Evolutionary conservation across 805 yeast species (phyloP).

Genomic region (Candida cerambycidarum): DNA sequence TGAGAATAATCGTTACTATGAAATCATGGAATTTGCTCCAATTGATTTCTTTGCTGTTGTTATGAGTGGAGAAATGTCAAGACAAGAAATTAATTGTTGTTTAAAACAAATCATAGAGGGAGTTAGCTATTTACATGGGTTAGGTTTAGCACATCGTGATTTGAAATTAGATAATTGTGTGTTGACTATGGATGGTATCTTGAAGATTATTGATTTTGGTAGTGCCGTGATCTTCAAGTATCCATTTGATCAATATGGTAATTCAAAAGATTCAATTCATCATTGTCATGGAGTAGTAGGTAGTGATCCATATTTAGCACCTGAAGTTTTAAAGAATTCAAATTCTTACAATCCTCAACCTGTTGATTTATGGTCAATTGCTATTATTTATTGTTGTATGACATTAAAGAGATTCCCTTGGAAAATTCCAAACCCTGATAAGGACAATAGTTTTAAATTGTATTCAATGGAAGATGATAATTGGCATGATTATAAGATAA

Average conservation of each 20-base stretch:
- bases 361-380: constrained; percentile 91
- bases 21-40: constrained; percentile 94
- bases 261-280: constrained; percentile 59
- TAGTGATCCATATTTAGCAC: constrained; percentile 86
- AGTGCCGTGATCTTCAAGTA: constrained; percentile 89
- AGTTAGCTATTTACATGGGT: constrained; percentile 72
- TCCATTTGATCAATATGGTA: constrained; percentile 60
- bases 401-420: constrained; percentile 88
- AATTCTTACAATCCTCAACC: constrained; percentile 80
- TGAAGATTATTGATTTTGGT: constrained; percentile 90
- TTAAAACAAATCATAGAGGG: constrained; percentile 85
- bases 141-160: constrained; percentile 91
- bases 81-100: constrained; percentile 81
- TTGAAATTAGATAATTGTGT: constrained; percentile 92
- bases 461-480: constrained; percentile 80
- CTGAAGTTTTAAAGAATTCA: constrained; percentile 75
- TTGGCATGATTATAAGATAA: constrained; percentile 71
- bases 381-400: constrained; percentile 91
- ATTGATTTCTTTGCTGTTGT: constrained; percentile 91
- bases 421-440: constrained; percentile 78
- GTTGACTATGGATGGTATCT: constrained; percentile 75
- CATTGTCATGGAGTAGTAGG: constrained; percentile 80
- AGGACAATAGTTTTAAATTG: constrained; percentile 79
- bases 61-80: constrained; percentile 86
- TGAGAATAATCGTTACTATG: constrained; percentile 82